phyloP scores from a whole-genome alignment of 2,329 filamentous ascomycete genomes.

The Chrysoporthe cubensis region DNA sequence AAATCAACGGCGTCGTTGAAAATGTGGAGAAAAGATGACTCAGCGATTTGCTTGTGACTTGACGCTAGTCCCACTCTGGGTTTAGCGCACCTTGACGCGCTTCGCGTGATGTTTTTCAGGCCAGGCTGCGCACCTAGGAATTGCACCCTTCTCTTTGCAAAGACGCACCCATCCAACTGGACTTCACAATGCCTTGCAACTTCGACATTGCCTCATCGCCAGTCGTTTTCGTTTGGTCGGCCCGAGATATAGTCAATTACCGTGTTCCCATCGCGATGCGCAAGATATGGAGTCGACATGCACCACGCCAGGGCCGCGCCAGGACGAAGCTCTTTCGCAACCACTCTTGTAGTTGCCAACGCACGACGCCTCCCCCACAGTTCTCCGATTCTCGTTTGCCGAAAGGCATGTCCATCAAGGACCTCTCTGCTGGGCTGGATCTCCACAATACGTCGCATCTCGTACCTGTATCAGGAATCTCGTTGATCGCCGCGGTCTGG shows the following conservation, averaged over 20 bases:
- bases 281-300: slow-evolving; percentile 30
- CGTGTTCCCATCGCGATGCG: slow-evolving; percentile 41
- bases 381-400: slow-evolving; percentile 76
- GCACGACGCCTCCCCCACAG: slow-evolving; percentile 80
- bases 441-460: slow-evolving; percentile 58
- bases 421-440: slow-evolving; percentile 45
- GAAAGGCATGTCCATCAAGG: slow-evolving; percentile 63
- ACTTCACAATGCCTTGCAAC: slow-evolving; percentile 35
- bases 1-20: neutral
- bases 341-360: slow-evolving; percentile 40
- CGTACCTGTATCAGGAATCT: slow-evolving; percentile 64
- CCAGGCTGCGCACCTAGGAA: neutral
- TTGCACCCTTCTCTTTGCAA: slow-evolving; percentile 2
- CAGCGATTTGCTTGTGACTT: neutral
- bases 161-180: slow-evolving; percentile 25
- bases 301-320: slow-evolving; percentile 31
- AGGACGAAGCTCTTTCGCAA: slow-evolving; percentile 51
- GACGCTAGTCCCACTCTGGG: neutral
- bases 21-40: slow-evolving; percentile 9
- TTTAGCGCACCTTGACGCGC: slow-evolving; percentile 24
- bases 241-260: slow-evolving; percentile 36
- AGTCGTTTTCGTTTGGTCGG: slow-evolving; percentile 33
- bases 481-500: slow-evolving; percentile 53
- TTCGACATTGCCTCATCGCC: slow-evolving; percentile 25
- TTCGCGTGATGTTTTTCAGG: slow-evolving; percentile 1